Evolutionary conservation across 139 green algal species (phyloP).

Genomic region (Coccomyxa sp.): DNA sequence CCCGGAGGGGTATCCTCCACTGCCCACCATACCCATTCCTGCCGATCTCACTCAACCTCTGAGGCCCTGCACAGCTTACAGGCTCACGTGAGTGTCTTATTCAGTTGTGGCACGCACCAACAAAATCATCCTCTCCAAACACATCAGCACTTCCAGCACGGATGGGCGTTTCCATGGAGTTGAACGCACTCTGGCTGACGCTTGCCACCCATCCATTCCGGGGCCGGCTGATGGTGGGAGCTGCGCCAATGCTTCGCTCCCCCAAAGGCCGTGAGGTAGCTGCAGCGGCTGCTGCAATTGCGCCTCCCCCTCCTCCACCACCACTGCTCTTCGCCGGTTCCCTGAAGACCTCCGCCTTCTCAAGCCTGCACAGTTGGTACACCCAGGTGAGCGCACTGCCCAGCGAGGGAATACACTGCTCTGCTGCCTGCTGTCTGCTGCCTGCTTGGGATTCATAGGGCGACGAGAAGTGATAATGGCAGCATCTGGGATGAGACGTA

Average conservation of each 20-base stretch:
- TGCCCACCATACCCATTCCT: slow-evolving; percentile 9
- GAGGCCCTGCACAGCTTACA: slow-evolving; percentile 19
- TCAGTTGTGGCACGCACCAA: not conserved
- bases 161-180: too few species aligned
- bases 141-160: not conserved
- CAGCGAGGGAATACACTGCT: not conserved
- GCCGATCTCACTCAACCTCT: slow-evolving; percentile 39
- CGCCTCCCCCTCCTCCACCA: too few species aligned
- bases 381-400: not conserved
- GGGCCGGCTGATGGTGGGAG: not conserved
- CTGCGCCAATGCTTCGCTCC: not conserved
- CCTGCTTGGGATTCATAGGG: too few species aligned
- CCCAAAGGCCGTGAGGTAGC: too few species aligned
- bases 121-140: not conserved
- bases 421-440: too few species aligned
- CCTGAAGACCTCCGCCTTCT: not conserved
- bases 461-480: too few species aligned
- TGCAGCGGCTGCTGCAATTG: not conserved
- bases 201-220: not conserved
- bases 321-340: not conserved
- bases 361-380: not conserved
- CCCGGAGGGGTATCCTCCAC: slow-evolving; percentile 49
- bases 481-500: slow-evolving; percentile 21
- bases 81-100: not conserved
- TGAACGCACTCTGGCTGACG: not conserved